These are phyloP conservation scores for Solanum rostratum DNA, from an alignment of 257 asterid genomes.

Conservation along the genomic window DNA sequence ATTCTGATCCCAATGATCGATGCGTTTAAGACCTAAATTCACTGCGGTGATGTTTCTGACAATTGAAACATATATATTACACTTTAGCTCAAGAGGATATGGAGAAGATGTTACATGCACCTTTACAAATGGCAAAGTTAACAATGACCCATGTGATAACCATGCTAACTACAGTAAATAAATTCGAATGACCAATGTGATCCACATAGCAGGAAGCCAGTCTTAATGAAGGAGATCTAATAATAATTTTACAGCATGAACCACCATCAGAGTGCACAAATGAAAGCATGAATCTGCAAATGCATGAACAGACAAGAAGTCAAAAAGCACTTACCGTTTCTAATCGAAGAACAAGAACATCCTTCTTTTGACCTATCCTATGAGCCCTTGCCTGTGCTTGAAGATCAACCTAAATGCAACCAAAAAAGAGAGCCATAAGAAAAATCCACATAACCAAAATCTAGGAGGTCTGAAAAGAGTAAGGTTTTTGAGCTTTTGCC, in stretches of 20 bases:
- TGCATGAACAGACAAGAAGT: background rate
- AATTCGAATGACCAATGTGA: background rate
- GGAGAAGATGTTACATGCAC: slow-evolving; percentile 13
- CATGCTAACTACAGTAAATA: background rate
- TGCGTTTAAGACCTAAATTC: background rate
- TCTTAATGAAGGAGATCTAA: background rate
- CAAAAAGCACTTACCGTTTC: slow-evolving; percentile 59
- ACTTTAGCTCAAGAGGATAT: background rate
- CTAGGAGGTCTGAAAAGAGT: slow-evolving; percentile 2
- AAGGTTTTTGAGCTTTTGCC: slow-evolving; percentile 26
- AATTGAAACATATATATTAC: background rate
- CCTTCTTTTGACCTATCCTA: slow-evolving; percentile 98
- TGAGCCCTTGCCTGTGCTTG: slow-evolving; percentile 99
- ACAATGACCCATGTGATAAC: background rate
- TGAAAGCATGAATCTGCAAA: background rate
- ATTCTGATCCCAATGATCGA: background rate
- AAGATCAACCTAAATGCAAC: slow-evolving; percentile 80
- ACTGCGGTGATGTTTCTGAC: background rate
- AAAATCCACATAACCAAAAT: background rate
- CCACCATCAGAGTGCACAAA: background rate
- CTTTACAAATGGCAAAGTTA: slow-evolving; percentile 72
- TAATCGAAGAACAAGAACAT: slow-evolving; percentile 93
- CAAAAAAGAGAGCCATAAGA: background rate
- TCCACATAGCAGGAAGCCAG: background rate
- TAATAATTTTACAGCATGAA: background rate